Conservation (phyloP, 352 stramenopile species). For the Sclerospora graminicola region DNA sequence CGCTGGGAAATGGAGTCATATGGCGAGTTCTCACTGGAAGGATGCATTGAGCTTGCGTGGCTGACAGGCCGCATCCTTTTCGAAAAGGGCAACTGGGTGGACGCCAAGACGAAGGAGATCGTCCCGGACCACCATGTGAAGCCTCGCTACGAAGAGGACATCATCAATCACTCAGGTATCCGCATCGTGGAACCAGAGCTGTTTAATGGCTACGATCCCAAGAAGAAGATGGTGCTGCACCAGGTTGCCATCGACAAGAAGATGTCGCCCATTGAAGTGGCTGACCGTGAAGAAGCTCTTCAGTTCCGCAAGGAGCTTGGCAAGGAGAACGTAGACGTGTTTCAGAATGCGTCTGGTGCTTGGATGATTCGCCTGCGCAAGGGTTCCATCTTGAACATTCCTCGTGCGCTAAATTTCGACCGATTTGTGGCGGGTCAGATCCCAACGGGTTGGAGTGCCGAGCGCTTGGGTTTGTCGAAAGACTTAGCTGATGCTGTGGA, state of each 20-base stretch:
- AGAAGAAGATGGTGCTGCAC: slow-evolving; percentile 81
- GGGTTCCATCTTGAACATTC: slow-evolving; percentile 74
- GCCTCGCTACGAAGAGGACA: slow-evolving; percentile 66
- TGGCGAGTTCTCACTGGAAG: slow-evolving; percentile 84
- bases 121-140: slow-evolving; percentile 74
- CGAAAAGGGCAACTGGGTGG: slow-evolving; percentile 76
- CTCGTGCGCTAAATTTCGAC: slow-evolving; percentile 68
- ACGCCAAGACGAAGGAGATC: slow-evolving; percentile 71
- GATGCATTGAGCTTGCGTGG: slow-evolving; percentile 83
- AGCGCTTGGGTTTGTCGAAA: slow-evolving; percentile 70
- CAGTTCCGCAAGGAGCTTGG: slow-evolving; percentile 73
- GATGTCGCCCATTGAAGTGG: slow-evolving; percentile 81
- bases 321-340: slow-evolving; percentile 78
- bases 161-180: slow-evolving; percentile 73
- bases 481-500: slow-evolving; percentile 76
- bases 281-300: slow-evolving; percentile 71
- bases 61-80: slow-evolving; percentile 74
- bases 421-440: slow-evolving; percentile 84
- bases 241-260: slow-evolving; percentile 85
- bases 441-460: slow-evolving; percentile 78
- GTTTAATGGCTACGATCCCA: slow-evolving; percentile 83
- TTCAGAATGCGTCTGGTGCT: slow-evolving; percentile 45
- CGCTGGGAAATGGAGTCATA: slow-evolving; percentile 88
- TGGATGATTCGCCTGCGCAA: slow-evolving; percentile 84
- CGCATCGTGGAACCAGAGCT: slow-evolving; percentile 80